Evolutionary conservation across 164 flowering plant species (phyloP).

Genomic region (Sextonia rubra): DNA sequence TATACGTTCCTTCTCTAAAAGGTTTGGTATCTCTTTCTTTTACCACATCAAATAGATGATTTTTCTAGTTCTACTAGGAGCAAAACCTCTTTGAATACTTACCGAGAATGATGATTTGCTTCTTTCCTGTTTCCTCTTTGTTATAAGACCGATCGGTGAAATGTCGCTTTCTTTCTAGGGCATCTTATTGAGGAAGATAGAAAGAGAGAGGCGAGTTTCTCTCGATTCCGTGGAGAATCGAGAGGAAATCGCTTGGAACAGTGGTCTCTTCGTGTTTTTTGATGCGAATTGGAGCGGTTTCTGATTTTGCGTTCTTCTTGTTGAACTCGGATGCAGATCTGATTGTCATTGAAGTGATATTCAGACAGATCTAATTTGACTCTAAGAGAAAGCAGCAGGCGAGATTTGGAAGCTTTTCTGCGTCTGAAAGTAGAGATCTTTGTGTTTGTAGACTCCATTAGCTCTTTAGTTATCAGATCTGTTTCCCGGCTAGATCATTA

Average conservation of each 20-base stretch:
- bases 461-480: neutral
- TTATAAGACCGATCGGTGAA: constrained; percentile 1
- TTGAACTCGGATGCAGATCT: neutral
- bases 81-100: no score
- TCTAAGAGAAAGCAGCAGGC: neutral
- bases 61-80: no score
- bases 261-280: neutral
- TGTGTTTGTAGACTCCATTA: neutral
- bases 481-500: neutral
- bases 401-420: neutral
- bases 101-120: neutral
- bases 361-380: neutral
- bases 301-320: neutral
- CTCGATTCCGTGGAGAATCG: neutral
- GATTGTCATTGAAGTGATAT: neutral
- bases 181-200: neutral
- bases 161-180: constrained; percentile 5
- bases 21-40: no score
- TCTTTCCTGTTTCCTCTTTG: neutral
- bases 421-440: neutral
- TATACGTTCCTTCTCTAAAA: no score
- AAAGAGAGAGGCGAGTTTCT: neutral
- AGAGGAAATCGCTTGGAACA: neutral
- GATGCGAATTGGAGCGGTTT: neutral
- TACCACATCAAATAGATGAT: no score